A percentile compares a stretch with the other conserved stretches of the same genome.
Evolutionary conservation across 2,329 filamentous ascomycete genomes (phyloP).

Genomic region (Sporothrix variecibatus): DNA sequence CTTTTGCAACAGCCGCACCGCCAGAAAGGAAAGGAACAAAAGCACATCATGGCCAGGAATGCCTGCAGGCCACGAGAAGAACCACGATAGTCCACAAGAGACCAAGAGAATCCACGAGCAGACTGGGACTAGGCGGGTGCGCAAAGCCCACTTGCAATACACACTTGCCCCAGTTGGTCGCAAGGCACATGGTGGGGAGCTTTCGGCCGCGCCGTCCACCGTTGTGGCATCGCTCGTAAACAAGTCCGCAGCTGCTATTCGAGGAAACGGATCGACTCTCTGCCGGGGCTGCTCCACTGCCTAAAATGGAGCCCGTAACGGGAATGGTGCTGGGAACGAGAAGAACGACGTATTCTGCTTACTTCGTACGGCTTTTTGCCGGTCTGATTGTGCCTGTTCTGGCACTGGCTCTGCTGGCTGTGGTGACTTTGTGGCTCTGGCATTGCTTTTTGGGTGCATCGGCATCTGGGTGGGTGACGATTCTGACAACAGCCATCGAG

Average conservation of each 20-base stretch:
- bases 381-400: not conserved
- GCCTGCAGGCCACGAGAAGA: constrained; percentile 16
- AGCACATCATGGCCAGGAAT: not conserved
- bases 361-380: not conserved
- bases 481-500: not conserved
- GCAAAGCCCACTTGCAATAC: not conserved
- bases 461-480: not conserved
- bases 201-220: constrained; percentile 21
- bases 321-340: constrained; percentile 1
- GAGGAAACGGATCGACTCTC: constrained; percentile 5
- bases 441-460: constrained; percentile 5
- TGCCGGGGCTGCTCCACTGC: constrained; percentile 21
- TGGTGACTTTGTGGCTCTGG: not conserved
- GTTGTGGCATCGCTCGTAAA: constrained; percentile 23
- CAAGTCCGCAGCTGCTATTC: not conserved
- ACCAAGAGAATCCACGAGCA: too few species aligned
- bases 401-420: not conserved
- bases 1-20: not conserved
- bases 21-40: not conserved
- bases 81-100: not conserved
- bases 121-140: not conserved
- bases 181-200: constrained; percentile 17
- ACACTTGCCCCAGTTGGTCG: not conserved
- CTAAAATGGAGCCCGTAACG: not conserved
- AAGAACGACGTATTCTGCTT: not conserved